A percentile compares a stretch with the other conserved stretches of the same genome.
phyloP scores from a whole-genome alignment of 2,329 filamentous ascomycete species.

The Moelleriella libera region DNA sequence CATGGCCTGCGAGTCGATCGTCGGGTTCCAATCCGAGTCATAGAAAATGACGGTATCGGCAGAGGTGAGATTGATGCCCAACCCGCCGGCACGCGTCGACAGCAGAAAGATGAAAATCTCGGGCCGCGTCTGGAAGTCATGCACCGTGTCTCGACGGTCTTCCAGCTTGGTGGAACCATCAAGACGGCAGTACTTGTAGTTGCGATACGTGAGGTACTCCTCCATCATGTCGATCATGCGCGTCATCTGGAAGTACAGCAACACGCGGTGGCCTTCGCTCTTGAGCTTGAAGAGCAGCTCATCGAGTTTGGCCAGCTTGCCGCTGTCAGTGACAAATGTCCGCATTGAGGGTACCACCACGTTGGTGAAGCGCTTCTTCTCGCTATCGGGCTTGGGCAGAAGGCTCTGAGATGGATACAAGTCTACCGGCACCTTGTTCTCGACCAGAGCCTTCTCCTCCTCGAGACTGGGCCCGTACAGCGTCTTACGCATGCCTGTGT shows the following conservation, averaged over 20 bases:
- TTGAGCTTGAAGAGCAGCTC: slow-evolving; percentile 79
- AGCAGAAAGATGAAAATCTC: slow-evolving; percentile 97
- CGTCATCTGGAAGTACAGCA: slow-evolving; percentile 99
- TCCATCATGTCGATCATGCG: slow-evolving; percentile 99
- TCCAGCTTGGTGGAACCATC: slow-evolving; percentile 96
- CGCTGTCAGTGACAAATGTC: slow-evolving; percentile 93
- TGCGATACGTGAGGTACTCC: slow-evolving; percentile 95
- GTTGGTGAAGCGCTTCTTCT: slow-evolving; percentile 75
- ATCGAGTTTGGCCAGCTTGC: slow-evolving; percentile 87
- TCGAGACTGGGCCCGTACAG: slow-evolving; percentile 52
- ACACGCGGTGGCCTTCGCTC: slow-evolving; percentile 79
- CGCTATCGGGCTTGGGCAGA: slow-evolving; percentile 65
- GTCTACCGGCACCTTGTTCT: slow-evolving; percentile 52
- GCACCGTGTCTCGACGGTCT: slow-evolving; percentile 88
- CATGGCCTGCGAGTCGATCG: slow-evolving; percentile 98
- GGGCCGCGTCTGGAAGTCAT: slow-evolving; percentile 86
- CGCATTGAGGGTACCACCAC: slow-evolving; percentile 93
- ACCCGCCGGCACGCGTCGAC: slow-evolving; percentile 88
- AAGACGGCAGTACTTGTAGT: slow-evolving; percentile 95
- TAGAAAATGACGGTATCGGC: slow-evolving; percentile 99
- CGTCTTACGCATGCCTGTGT: slow-evolving; percentile 55
- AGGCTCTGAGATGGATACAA: slow-evolving; percentile 49
- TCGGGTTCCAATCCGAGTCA: slow-evolving; percentile 98
- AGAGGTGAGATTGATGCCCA: slow-evolving; percentile 93
- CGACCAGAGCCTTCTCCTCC: slow-evolving; percentile 63